phyloP scores from a whole-genome alignment of 148 eudicot genomes.

The Fagopyrum esculentum region DNA sequence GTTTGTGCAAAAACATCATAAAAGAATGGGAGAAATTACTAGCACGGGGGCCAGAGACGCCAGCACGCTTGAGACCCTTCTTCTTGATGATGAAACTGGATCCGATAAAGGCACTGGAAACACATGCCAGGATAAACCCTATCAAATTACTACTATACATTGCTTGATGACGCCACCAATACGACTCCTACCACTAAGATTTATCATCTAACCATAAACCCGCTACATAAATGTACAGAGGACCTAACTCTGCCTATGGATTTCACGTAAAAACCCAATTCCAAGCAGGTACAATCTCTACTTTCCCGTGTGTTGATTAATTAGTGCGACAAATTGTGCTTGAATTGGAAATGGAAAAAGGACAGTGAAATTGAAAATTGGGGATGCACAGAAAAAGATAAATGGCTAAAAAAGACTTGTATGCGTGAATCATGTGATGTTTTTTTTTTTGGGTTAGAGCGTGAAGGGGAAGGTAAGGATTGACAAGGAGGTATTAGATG shows the following conservation, averaged over 20 bases:
- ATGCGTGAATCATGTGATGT: background rate
- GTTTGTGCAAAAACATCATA: background rate
- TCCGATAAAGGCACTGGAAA: conserved; percentile 83
- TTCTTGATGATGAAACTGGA: conserved; percentile 89
- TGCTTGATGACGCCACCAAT: conserved; percentile 11
- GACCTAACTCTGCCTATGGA: background rate
- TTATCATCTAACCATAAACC: conserved; percentile 19
- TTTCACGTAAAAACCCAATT: background rate
- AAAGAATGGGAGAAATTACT: conserved; percentile 27
- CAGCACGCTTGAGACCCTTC: conserved; percentile 82
- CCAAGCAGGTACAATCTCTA: background rate
- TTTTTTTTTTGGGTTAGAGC: background rate
- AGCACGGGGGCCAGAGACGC: conserved; percentile 73
- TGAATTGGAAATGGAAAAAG: background rate
- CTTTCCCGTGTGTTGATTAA: background rate
- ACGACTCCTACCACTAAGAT: conserved; percentile 14
- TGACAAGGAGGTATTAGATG: background rate
- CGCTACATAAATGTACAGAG: background rate
- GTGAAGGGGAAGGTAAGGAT: background rate
- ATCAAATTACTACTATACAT: conserved; percentile 63
- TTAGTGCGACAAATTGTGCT: background rate
- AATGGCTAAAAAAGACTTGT: background rate
- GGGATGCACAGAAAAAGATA: background rate
- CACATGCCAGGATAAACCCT: conserved; percentile 65
- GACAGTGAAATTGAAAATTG: background rate